A percentile compares a stretch with the other conserved stretches of the same genome.
Conservation (phyloP, 164 flowering plant genomes). For the Sextonia rubra region DNA sequence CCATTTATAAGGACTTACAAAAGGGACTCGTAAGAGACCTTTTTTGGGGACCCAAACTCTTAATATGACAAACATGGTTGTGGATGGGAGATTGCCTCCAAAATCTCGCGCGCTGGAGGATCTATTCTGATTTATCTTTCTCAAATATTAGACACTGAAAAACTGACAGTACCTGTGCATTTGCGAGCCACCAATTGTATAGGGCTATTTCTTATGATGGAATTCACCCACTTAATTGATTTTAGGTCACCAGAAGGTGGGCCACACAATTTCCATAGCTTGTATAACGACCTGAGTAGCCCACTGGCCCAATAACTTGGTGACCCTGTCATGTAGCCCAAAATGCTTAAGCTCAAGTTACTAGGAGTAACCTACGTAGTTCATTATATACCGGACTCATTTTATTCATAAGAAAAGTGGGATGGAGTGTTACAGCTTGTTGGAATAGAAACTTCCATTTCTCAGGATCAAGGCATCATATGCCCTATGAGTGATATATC, state of each 20-base stretch:
- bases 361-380: too few relatives aligned
- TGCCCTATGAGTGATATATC: background rate
- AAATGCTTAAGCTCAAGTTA: too few relatives aligned
- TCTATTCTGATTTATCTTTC: background rate
- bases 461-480: background rate
- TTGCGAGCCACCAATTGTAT: background rate
- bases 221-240: too few relatives aligned
- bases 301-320: too few relatives aligned
- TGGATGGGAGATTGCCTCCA: background rate
- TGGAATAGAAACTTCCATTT: background rate
- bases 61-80: background rate
- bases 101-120: background rate
- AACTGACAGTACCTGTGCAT: background rate
- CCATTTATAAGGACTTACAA: background rate
- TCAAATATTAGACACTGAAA: background rate
- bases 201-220: background rate
- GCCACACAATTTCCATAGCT: too few relatives aligned
- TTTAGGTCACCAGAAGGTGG: too few relatives aligned
- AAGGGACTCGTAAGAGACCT: background rate
- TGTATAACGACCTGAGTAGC: too few relatives aligned
- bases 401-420: too few relatives aligned
- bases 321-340: too few relatives aligned
- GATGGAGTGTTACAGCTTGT: too few relatives aligned
- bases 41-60: background rate
- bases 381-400: too few relatives aligned